A percentile compares a stretch with the other conserved stretches of the same genome.
Evolutionary conservation across 208 protist species (phyloP).

Genomic region (Porcisia deanei): DNA sequence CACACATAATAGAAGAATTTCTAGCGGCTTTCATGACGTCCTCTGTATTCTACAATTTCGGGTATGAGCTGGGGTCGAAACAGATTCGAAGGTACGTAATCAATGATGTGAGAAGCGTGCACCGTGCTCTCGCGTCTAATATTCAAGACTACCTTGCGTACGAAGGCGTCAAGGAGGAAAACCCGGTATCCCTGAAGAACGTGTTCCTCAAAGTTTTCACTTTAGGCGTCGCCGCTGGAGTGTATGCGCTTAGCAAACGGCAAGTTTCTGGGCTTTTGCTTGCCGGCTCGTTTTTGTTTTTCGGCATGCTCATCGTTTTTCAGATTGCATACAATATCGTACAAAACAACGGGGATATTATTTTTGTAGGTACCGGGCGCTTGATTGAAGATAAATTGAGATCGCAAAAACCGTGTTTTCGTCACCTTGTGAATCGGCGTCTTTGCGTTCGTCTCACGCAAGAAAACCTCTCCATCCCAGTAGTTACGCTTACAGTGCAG

Average conservation of each 20-base stretch:
- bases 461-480: slow-evolving; percentile 24
- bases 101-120: slow-evolving; percentile 46
- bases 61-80: slow-evolving; percentile 74
- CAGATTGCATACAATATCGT: slow-evolving; percentile 14
- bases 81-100: slow-evolving; percentile 55
- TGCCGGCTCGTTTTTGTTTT: slow-evolving; percentile 5
- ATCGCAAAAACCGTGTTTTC: slow-evolving; percentile 22
- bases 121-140: slow-evolving; percentile 42
- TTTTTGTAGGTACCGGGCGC: slow-evolving; percentile 33
- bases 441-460: slow-evolving; percentile 42
- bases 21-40: background rate
- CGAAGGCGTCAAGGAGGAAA: slow-evolving; percentile 40
- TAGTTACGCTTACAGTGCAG: slow-evolving; percentile 47
- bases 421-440: slow-evolving; percentile 35
- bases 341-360: slow-evolving; percentile 18
- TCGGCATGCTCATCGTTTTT: slow-evolving; percentile 20
- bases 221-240: slow-evolving; percentile 6
- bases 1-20: background rate
- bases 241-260: slow-evolving; percentile 22
- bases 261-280: background rate
- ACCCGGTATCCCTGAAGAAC: slow-evolving; percentile 24
- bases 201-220: slow-evolving; percentile 22
- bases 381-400: background rate
- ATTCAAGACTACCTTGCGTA: slow-evolving; percentile 54
- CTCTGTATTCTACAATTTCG: slow-evolving; percentile 41